phyloP scores from a whole-genome alignment of 2,329 filamentous ascomycete species.

The Talaromyces sp. region DNA sequence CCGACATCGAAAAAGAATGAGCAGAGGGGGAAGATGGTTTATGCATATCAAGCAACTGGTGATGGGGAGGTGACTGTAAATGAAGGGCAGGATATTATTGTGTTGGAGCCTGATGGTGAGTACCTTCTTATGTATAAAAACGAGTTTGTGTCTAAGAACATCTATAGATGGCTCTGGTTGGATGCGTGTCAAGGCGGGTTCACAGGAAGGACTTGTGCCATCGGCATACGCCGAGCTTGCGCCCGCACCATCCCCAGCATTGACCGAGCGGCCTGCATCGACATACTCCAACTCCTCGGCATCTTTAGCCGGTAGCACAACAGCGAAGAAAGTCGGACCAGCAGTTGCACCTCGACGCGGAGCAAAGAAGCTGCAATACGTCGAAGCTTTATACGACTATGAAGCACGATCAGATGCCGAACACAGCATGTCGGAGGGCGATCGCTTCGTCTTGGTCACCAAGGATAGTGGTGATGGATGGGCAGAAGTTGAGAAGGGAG shows the following conservation, averaged over 20 bases:
- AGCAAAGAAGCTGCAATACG: slow-evolving; percentile 91
- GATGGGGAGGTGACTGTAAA: slow-evolving; percentile 78
- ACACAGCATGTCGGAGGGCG: slow-evolving; percentile 86
- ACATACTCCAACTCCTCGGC: slow-evolving; percentile 75
- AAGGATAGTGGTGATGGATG: slow-evolving; percentile 91
- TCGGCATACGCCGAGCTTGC: slow-evolving; percentile 76
- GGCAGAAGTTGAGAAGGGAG: slow-evolving; percentile 93
- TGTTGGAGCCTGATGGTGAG: slow-evolving; percentile 87
- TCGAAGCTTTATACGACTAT: slow-evolving; percentile 91
- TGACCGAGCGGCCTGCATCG: slow-evolving; percentile 63
- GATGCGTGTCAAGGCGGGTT: slow-evolving; percentile 74
- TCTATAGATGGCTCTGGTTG: slow-evolving; percentile 80
- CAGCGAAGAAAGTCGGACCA: slow-evolving; percentile 79
- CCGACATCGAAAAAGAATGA: slow-evolving; percentile 47
- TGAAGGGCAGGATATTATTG: slow-evolving; percentile 73
- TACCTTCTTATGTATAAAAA: slow-evolving; percentile 22
- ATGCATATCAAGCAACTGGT: slow-evolving; percentile 75
- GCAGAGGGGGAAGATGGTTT: slow-evolving; percentile 83
- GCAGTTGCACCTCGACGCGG: slow-evolving; percentile 87
- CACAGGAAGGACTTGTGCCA: slow-evolving; percentile 80
- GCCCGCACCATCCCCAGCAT: slow-evolving; percentile 43
- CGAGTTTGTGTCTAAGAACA: slow-evolving; percentile 18
- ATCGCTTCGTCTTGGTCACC: slow-evolving; percentile 85
- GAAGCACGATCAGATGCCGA: slow-evolving; percentile 80
- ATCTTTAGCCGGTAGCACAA: slow-evolving; percentile 59